These are phyloP conservation scores for Starmera caribaea DNA, from an alignment of 805 yeast genomes.

Conservation along the genomic window DNA sequence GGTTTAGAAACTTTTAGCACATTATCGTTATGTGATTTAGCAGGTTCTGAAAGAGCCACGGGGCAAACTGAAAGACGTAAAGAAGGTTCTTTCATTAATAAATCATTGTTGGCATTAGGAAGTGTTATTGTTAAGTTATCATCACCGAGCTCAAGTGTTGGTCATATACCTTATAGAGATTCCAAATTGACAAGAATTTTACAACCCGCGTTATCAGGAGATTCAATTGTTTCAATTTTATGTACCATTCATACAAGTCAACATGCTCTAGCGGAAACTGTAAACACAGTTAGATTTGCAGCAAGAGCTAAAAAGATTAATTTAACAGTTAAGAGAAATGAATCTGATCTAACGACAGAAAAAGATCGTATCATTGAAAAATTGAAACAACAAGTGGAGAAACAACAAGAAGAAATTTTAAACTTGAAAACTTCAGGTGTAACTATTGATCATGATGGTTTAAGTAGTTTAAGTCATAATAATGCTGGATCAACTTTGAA, in stretches of 20 bases:
- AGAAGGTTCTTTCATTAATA: constrained; percentile 90
- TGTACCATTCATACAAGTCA: constrained; percentile 75
- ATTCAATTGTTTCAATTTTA: constrained; percentile 71
- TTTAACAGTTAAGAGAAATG: constrained; percentile 52
- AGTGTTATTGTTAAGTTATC: constrained; percentile 79
- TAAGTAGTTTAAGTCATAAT: background rate
- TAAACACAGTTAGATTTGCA: constrained; percentile 84
- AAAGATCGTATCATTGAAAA: constrained; percentile 45
- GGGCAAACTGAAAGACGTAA: constrained; percentile 63
- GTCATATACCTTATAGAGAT: constrained; percentile 84
- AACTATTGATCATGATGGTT: background rate
- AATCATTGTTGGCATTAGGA: constrained; percentile 80
- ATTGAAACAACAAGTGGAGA: constrained; percentile 50
- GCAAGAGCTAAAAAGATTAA: constrained; percentile 85
- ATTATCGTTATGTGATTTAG: constrained; percentile 84
- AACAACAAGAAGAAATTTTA: constrained; percentile 44
- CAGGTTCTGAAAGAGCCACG: constrained; percentile 90
- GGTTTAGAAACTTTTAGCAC: constrained; percentile 40
- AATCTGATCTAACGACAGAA: constrained; percentile 26
- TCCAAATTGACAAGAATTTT: constrained; percentile 76
- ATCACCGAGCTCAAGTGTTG: constrained; percentile 24
- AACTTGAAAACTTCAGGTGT: constrained; percentile 17
- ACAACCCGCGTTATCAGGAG: constrained; percentile 89
- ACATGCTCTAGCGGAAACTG: constrained; percentile 62
- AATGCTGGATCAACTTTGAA: background rate